Evolutionary conservation across 441 rosid species (phyloP).

Genomic region (Arabidopsis hybrid): DNA sequence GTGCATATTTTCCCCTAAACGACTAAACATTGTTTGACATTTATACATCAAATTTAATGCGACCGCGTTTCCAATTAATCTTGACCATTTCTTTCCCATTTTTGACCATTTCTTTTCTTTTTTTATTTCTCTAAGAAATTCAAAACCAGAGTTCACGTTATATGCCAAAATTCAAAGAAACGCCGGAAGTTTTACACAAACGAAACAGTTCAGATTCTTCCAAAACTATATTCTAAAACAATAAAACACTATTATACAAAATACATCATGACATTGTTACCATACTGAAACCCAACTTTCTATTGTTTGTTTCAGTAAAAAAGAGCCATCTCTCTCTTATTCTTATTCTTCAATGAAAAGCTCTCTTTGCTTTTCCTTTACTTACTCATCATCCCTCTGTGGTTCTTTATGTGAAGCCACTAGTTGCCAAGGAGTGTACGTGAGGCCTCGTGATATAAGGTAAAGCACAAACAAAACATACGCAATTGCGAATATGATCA

Average conservation of each 20-base stretch:
- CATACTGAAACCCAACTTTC: constrained; percentile 26
- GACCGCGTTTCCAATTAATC: constrained; percentile 15
- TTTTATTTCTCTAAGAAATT: not conserved
- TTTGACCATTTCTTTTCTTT: constrained; percentile 22
- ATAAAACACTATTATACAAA: constrained; percentile 25
- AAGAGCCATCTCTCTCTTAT: not conserved
- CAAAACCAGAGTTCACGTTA: not conserved
- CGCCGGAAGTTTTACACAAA: not conserved
- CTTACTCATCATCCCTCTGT: constrained; percentile 42
- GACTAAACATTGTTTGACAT: constrained; percentile 12
- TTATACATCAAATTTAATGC: constrained; percentile 19
- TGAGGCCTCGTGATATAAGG: constrained; percentile 59
- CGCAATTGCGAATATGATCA: constrained; percentile 52
- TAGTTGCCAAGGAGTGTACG: constrained; percentile 47
- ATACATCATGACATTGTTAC: not conserved
- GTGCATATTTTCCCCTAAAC: constrained; percentile 2
- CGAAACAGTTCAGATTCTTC: constrained; percentile 19
- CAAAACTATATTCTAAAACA: constrained; percentile 21
- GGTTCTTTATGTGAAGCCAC: constrained; percentile 45
- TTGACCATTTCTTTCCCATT: not conserved
- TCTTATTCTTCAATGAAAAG: not conserved
- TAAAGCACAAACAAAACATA: constrained; percentile 74
- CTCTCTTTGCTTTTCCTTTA: constrained; percentile 5
- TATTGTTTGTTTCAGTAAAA: constrained; percentile 13
- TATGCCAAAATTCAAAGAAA: constrained; percentile 11